Percentiles rank a stretch among this genome's conserved stretches.
Evolutionary conservation across 306 rosid genomes (phyloP).

Genomic region (Parietaria judaica): DNA sequence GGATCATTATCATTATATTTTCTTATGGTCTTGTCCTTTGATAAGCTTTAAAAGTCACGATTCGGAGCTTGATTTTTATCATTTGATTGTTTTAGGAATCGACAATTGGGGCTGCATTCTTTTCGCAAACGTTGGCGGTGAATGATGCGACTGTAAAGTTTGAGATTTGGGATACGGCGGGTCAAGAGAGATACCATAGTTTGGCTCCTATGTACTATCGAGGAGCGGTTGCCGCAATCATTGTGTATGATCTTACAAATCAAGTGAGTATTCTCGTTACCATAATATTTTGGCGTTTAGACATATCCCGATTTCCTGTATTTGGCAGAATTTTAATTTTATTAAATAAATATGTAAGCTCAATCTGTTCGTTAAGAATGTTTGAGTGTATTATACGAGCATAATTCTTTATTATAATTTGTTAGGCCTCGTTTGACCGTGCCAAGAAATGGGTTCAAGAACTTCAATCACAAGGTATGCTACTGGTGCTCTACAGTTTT

Average conservation of each 20-base stretch:
- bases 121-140: constrained; percentile 59
- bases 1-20: no score
- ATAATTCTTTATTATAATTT: background rate
- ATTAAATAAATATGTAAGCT: no score
- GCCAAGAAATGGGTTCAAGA: constrained; percentile 56
- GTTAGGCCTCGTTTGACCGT: constrained; percentile 47
- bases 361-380: no score
- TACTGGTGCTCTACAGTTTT: constrained; percentile 5
- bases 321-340: no score
- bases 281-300: no score
- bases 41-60: background rate
- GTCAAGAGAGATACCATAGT: constrained; percentile 59
- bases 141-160: constrained; percentile 56
- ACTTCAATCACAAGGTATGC: constrained; percentile 50
- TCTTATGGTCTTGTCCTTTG: constrained; percentile 2
- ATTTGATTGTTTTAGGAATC: constrained; percentile 35
- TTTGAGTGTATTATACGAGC: no score
- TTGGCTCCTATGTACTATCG: constrained; percentile 61
- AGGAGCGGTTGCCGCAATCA: constrained; percentile 63
- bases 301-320: no score
- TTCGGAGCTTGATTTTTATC: constrained; percentile 3
- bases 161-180: constrained; percentile 64
- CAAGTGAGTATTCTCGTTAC: constrained; percentile 29
- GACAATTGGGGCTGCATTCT: constrained; percentile 58
- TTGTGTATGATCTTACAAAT: constrained; percentile 49